Evolutionary conservation across 805 yeast species (phyloP), one percentile per base, ranked within the genome.

Genomic region (Wickerhamomyces alni): DNA sequence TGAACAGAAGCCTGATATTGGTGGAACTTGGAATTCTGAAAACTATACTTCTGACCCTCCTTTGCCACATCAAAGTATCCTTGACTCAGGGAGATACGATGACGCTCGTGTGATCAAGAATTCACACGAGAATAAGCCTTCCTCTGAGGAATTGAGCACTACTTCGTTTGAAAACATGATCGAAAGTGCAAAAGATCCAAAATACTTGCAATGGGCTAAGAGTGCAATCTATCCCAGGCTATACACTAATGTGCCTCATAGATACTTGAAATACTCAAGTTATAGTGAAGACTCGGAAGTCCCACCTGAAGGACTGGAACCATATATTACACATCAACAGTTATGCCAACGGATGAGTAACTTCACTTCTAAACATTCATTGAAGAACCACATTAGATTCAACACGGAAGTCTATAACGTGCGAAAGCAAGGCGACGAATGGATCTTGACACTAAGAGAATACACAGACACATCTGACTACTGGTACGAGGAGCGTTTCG

Each of bases 401-500:
- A 60, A 59, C 38, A 58, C 75, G 2, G 59, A 62, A 35, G 73
- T 73, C 6, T 71, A 68, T 44, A 44, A 56, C 2, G 62, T 66
- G 8, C 40, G 38, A 28, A 66, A 67, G 39, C 40, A 40, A 8
- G 47, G 36, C 6, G 35, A 40, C 11, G 64, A 68, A 50, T 72
- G 77, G 77, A 43, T 51, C 1, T 26, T 69, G 8, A 55, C 61
- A 6, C 51, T 64, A 2, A 43, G 51, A 32, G 36, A 51, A 3
- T 19, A 21, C 4, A 32, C 36, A 9, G 59, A 53, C 2, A 43
- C 17, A 4, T 31, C 32, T 9, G 69, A 55, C 21, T 44, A 47
- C 25, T 72, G 77, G 77, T 72, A 72, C 44, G 55, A 48, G 19
- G 73, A 73, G 44, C 47, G 49, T 18, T 77, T 69, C 46, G 87